Conservation (phyloP, 2,329 filamentous ascomycete genomes). For the Aspergillus pseudoterreus region DNA sequence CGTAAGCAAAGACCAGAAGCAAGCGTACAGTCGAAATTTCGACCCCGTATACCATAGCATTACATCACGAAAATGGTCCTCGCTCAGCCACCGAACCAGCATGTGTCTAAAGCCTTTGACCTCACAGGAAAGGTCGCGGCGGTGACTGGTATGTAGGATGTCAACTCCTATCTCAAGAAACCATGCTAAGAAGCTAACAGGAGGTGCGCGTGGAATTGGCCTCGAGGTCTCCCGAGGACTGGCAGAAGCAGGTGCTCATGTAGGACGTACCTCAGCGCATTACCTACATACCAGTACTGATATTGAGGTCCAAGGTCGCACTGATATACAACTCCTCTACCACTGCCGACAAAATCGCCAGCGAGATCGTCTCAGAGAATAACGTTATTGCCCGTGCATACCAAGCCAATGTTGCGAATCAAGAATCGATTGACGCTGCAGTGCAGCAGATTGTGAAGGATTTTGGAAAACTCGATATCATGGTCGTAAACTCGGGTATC, state of each 20-base stretch:
- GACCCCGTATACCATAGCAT: no score
- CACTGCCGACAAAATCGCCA: not conserved
- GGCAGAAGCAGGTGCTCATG: conserved; percentile 41
- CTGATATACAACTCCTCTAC: not conserved
- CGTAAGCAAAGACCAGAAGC: no score
- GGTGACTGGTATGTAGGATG: conserved; percentile 6
- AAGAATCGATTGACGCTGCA: not conserved
- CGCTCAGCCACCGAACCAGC: not conserved
- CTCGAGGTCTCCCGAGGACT: conserved; percentile 39
- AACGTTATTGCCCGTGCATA: conserved; percentile 19
- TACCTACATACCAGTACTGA: conserved; percentile 26
- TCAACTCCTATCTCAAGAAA: no score
- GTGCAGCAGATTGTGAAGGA: conserved; percentile 41
- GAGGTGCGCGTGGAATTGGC: conserved; percentile 40
- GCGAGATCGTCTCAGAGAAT: not conserved
- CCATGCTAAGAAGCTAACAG: not conserved
- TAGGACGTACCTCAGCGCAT: conserved; percentile 16
- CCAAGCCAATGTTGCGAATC: conserved; percentile 21
- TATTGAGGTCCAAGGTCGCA: conserved; percentile 6
- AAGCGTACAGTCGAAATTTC: no score
- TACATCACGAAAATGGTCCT: not conserved
- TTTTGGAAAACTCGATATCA: conserved; percentile 68
- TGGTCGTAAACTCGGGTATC: conserved; percentile 70
- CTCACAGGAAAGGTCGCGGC: conserved; percentile 8
- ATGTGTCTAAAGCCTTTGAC: not conserved